These are phyloP conservation scores for Chenopodium album DNA, from an alignment of 148 eudicot species.

Conservation along the genomic window DNA sequence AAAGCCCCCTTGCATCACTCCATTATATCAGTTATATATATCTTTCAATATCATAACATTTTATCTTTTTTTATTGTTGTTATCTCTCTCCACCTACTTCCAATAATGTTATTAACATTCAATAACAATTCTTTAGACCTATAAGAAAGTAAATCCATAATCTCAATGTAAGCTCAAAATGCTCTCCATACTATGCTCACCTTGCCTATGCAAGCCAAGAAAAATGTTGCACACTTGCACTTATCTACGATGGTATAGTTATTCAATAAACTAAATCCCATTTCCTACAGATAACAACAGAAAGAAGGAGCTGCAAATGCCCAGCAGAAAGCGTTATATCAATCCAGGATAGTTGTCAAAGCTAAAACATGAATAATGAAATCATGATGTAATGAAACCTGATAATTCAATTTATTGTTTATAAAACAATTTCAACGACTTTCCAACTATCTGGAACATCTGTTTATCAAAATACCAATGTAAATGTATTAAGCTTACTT, in stretches of 20 bases:
- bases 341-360: neutral
- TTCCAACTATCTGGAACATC: neutral
- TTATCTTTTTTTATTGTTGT: neutral
- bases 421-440: neutral
- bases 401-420: neutral
- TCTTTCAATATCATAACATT: neutral
- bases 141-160: too few relatives aligned
- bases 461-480: neutral
- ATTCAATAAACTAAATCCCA: neutral
- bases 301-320: neutral
- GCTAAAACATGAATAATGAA: neutral
- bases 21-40: neutral
- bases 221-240: neutral
- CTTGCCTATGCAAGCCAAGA: neutral
- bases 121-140: too few relatives aligned
- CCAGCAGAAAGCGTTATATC: conserved; percentile 1
- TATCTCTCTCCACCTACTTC: neutral
- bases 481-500: conserved; percentile 12
- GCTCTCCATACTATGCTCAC: neutral
- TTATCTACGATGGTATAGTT: neutral
- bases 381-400: neutral
- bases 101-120: neutral
- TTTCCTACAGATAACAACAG: conserved; percentile 1
- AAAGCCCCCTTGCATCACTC: neutral
- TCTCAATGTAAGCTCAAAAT: neutral